Percentiles rank a stretch among this genome's conserved stretches.
Evolutionary conservation across 1,284 basidiomycete genomes (phyloP).

Genomic region (Amylostereum chailletii): DNA sequence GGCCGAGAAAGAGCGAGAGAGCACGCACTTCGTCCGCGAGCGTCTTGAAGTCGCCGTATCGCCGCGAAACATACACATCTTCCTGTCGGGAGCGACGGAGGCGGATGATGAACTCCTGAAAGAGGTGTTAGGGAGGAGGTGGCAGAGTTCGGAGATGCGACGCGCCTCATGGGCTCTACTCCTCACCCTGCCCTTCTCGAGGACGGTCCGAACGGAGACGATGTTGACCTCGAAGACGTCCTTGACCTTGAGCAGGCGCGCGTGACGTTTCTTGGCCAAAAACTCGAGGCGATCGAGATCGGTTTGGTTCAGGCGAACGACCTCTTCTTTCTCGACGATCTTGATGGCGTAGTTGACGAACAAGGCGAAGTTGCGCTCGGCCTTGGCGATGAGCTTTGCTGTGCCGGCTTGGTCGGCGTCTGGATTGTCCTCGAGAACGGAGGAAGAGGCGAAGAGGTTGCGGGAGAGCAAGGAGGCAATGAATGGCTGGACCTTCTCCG

Average conservation of each 20-base stretch:
- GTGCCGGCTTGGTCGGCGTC: constrained; percentile 40
- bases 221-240: constrained; percentile 84
- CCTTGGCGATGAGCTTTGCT: constrained; percentile 48
- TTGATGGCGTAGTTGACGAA: constrained; percentile 79
- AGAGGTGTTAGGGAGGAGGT: constrained; percentile 5
- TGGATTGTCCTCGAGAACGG: constrained; percentile 48
- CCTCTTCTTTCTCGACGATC: constrained; percentile 74
- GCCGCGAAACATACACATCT: constrained; percentile 84
- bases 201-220: constrained; percentile 72
- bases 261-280: constrained; percentile 52
- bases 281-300: constrained; percentile 73
- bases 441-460: constrained; percentile 57
- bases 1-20: background rate
- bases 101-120: constrained; percentile 88
- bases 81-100: constrained; percentile 67
- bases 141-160: background rate
- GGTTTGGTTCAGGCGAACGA: constrained; percentile 76
- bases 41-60: constrained; percentile 93
- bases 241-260: constrained; percentile 33
- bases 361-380: constrained; percentile 78
- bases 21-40: constrained; percentile 70
- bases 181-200: constrained; percentile 77
- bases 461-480: constrained; percentile 72
- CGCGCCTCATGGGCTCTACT: constrained; percentile 78
- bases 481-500: constrained; percentile 89